A percentile compares a stretch with the other conserved stretches of the same genome.
phyloP scores from a whole-genome alignment of 83 land plant genomes.

The Larix sibirica region DNA sequence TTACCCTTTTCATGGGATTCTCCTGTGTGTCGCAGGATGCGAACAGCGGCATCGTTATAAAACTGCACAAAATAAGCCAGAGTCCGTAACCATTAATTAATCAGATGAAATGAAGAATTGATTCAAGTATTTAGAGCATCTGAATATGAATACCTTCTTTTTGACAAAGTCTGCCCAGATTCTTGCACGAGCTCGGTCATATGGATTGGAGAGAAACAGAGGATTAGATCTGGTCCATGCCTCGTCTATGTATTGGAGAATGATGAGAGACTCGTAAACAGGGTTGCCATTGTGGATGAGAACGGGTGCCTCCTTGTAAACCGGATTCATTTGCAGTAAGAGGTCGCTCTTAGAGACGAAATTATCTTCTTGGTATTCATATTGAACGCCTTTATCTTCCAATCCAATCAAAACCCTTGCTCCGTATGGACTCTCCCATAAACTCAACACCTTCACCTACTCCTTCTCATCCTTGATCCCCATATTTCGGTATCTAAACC shows the following conservation, averaged over 20 bases:
- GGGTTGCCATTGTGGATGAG: slow-evolving; percentile 25
- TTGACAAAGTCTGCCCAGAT: slow-evolving; percentile 25
- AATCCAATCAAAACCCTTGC: slow-evolving; percentile 10
- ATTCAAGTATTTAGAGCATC: too few species aligned
- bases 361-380: slow-evolving; percentile 35
- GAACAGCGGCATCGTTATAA: background rate
- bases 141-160: too few species aligned
- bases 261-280: slow-evolving; percentile 28
- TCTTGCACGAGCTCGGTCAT: slow-evolving; percentile 25
- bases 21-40: background rate
- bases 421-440: slow-evolving; percentile 18
- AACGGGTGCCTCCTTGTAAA: slow-evolving; percentile 26
- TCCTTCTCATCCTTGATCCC: background rate
- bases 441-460: slow-evolving; percentile 14
- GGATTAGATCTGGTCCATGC: slow-evolving; percentile 13
- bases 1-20: slow-evolving; percentile 12
- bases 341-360: slow-evolving; percentile 22
- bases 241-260: slow-evolving; percentile 36
- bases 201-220: slow-evolving; percentile 21
- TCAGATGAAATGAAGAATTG: too few species aligned
- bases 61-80: background rate
- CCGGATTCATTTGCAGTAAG: slow-evolving; percentile 23
- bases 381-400: slow-evolving; percentile 30
- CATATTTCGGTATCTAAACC: too few species aligned
- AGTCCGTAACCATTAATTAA: too few species aligned